Conservation (phyloP, 495 filamentous ascomycete species). For the Cladorrhinum samala region DNA sequence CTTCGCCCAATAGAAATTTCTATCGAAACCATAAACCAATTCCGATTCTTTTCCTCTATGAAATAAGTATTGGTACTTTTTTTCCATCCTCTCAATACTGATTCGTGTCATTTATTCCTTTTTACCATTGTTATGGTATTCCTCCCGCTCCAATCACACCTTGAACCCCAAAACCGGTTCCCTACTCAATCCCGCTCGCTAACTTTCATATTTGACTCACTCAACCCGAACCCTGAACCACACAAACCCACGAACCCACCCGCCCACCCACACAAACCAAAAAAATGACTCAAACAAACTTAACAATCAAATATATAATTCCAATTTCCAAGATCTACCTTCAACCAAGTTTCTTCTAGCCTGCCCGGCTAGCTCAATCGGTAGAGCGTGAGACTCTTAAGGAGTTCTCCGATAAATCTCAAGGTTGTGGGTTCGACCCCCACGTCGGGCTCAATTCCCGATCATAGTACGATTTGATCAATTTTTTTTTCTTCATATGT, state of each 20-base stretch:
- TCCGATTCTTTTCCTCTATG: too few species aligned
- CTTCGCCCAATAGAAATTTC: too few species aligned
- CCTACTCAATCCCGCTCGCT: not conserved
- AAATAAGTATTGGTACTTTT: too few species aligned
- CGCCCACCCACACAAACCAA: not conserved
- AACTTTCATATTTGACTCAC: too few species aligned
- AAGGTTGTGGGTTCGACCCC: slow-evolving; percentile 10
- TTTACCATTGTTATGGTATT: too few species aligned
- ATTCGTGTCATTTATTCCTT: too few species aligned
- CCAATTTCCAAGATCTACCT: not conserved
- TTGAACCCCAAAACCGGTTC: not conserved
- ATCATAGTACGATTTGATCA: not conserved
- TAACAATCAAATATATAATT: not conserved
- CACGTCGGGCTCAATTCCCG: slow-evolving; percentile 8
- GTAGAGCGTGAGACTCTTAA: slow-evolving; percentile 79
- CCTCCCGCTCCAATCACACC: too few species aligned
- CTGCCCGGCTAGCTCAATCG: slow-evolving; percentile 63
- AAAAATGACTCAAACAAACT: not conserved
- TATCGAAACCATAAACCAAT: too few species aligned
- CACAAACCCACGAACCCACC: not conserved
- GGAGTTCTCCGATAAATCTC: slow-evolving; percentile 4
- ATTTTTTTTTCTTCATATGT: too few species aligned
- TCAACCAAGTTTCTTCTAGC: not conserved
- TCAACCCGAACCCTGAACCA: not conserved
- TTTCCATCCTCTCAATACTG: too few species aligned